Evolutionary conservation across 176 grass and related monocot species (phyloP), one percentile per base, ranked within the genome.

Genomic region (Bonia amplexicaulis): DNA sequence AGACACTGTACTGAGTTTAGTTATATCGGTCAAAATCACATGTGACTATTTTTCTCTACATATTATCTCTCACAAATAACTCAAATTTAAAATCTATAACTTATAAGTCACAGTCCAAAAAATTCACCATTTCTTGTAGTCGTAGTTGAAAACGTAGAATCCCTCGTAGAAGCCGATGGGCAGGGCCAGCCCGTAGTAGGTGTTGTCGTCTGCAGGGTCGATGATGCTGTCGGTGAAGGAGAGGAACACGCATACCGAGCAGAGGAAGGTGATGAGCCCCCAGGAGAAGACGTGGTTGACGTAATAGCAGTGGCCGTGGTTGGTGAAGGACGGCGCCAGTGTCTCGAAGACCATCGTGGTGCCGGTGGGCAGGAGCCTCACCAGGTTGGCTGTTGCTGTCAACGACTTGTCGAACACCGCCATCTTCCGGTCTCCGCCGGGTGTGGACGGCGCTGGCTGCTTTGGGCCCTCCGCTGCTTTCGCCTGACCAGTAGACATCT

Each of bases 271-370:
- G 29, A 92, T 7, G 16, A 92, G 69, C 23, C 22, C 40, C 42
- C 11, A 53, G 27, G 63, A 67, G 66, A 92, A 62, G 63, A 85
- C 65, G 5, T 47, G 81, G 89, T 92, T 94, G 22, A 71, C 73
- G 1, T 16, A 9, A 51, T 74, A 82, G 89, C 87, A 93, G 5
- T 1, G 39, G 54, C 94, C 94, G 35, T 85, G 84, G 91, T 90
- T 87, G 66, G 69, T 87, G 89, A 97, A 93, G 23, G 91, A 96
- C 5, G 94, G 89, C 51, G 89, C 88, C 54, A 96, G 82, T 33
- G 89, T 76, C 47, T 97, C 89, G 82, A 92, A 93, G 0, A 82
- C 87, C n/a, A 97, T 74, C 23, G 84, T 74, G 16, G 91, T 97
- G 74, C 87, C 85, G 6, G 89, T 92, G 22, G 87, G 89, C 20